Percentiles rank a stretch among this genome's conserved stretches.
phyloP scores from a whole-genome alignment of 2,329 filamentous ascomycete genomes.

The Fulvia fulva region DNA sequence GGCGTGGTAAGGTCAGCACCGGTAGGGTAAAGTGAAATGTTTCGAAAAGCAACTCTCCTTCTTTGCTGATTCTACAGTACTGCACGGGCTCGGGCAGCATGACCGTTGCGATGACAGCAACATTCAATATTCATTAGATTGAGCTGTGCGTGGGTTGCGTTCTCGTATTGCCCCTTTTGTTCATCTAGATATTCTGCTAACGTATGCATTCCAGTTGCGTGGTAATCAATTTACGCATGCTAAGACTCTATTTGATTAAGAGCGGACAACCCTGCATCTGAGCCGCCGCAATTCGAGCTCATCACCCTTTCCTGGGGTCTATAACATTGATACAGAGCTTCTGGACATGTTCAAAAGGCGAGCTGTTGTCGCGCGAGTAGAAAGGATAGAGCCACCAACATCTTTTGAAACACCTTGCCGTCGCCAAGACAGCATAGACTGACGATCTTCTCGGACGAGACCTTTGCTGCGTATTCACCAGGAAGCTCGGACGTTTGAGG shows the following conservation, averaged over 20 bases:
- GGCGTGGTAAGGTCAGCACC: not conserved
- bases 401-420: not conserved
- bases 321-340: not conserved
- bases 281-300: not conserved
- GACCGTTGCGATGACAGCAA: not conserved
- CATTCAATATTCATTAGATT: not conserved
- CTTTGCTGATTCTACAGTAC: not conserved
- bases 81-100: not conserved
- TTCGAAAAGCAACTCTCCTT: not conserved
- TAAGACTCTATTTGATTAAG: not conserved
- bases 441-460: not conserved
- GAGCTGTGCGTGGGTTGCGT: not conserved
- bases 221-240: not conserved
- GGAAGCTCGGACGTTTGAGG: not conserved
- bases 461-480: not conserved
- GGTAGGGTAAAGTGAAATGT: not conserved
- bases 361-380: not conserved
- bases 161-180: not conserved
- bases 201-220: not conserved
- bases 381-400: not conserved
- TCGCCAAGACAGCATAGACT: not conserved
- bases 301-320: not conserved
- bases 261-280: conserved; percentile 1
- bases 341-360: not conserved
- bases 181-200: not conserved